Evolutionary conservation across 2,329 filamentous ascomycete species (phyloP).

Genomic region (Aspergillus latus): DNA sequence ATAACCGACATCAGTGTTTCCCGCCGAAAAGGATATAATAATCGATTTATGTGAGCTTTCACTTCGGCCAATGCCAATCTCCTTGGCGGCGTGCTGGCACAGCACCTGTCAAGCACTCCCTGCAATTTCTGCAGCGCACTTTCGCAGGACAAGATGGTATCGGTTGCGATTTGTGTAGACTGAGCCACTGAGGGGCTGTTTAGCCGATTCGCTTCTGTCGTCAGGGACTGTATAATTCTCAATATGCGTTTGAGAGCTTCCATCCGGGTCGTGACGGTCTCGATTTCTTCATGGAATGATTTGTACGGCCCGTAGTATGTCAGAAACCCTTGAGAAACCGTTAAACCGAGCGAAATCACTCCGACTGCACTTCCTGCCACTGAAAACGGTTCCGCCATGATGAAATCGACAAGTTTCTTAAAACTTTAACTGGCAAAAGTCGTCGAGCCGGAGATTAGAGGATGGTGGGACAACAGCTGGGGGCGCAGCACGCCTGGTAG

Average conservation of each 20-base stretch:
- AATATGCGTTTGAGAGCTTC: constrained; percentile 5
- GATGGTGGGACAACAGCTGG: too few species aligned
- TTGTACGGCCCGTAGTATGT: constrained; percentile 18
- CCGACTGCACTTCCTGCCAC: constrained; percentile 6
- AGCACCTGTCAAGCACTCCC: neutral
- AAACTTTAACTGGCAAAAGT: too few species aligned
- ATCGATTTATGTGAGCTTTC: constrained; percentile 8
- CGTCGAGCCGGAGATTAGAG: too few species aligned
- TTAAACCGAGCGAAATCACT: constrained; percentile 18
- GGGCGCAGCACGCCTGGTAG: too few species aligned
- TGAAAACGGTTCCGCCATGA: constrained; percentile 24
- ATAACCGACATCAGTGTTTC: constrained; percentile 13
- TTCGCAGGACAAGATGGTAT: constrained; percentile 10
- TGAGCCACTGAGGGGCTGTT: constrained; percentile 5
- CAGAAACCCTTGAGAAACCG: constrained; percentile 15
- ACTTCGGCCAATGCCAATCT: neutral
- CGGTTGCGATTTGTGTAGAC: constrained; percentile 7
- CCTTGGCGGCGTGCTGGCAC: neutral
- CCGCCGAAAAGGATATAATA: constrained; percentile 16
- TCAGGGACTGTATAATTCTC: constrained; percentile 7
- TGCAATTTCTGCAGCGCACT: neutral
- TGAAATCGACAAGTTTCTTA: too few species aligned
- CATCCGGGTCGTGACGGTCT: constrained; percentile 6
- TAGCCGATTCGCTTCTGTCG: too few species aligned
- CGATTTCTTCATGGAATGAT: constrained; percentile 12